These are phyloP conservation scores for Carallia brachiata DNA, from an alignment of 345 rosid species.

Conservation along the genomic window DNA sequence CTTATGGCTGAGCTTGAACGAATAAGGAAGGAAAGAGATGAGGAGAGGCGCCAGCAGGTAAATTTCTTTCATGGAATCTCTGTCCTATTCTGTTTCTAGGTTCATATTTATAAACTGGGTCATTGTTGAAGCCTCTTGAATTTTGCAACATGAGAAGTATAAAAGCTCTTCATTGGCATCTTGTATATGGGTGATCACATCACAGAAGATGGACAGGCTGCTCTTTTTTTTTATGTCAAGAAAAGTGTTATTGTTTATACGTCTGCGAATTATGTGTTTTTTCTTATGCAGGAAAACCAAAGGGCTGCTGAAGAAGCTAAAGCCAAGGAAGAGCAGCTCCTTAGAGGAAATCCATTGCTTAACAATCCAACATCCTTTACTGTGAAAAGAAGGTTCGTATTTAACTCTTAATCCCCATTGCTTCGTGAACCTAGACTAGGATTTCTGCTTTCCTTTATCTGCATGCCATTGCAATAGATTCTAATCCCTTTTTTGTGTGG, in stretches of 20 bases:
- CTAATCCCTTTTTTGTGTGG: neutral
- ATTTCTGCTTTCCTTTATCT: neutral
- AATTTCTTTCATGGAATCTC: conserved; percentile 7
- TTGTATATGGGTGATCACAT: too few relatives aligned
- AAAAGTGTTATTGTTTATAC: too few relatives aligned
- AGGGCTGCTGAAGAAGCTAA: conserved; percentile 78
- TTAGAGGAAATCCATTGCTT: conserved; percentile 83
- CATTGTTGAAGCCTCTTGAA: neutral
- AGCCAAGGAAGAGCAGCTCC: conserved; percentile 88
- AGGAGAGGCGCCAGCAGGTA: conserved; percentile 85
- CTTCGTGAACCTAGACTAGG: neutral
- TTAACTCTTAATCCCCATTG: neutral
- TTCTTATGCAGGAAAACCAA: conserved; percentile 56
- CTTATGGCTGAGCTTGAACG: conserved; percentile 93
- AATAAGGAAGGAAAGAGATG: conserved; percentile 90
- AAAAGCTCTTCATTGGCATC: too few relatives aligned
- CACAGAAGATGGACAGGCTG: too few relatives aligned
- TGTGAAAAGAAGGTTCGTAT: conserved; percentile 74
- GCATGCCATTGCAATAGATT: neutral
- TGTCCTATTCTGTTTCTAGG: neutral
- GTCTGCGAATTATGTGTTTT: neutral
- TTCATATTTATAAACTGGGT: neutral
- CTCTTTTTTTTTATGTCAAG: too few relatives aligned
- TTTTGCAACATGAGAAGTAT: too few relatives aligned
- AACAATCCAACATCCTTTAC: conserved; percentile 70